Evolutionary conservation across 495 filamentous ascomycete genomes (phyloP), one percentile per base, ranked within the genome.

Genomic region (Tuber microsphaerosporum): DNA sequence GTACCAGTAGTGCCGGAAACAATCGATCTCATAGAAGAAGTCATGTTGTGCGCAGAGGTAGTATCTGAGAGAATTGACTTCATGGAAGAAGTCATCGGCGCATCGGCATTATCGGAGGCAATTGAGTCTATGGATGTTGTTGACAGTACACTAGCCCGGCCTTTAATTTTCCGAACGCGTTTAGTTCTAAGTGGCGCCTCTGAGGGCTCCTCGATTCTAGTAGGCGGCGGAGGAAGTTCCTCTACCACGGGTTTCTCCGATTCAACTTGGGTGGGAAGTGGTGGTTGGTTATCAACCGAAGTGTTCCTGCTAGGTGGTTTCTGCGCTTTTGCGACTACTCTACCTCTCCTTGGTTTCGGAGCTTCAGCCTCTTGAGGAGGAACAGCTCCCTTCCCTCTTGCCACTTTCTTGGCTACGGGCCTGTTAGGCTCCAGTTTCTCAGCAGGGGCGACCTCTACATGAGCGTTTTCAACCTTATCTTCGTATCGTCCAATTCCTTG

Each of bases 261-360:
- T 26, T 75, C 45, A 34, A 75, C 39, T 16, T 75, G 72, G 19
- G 65, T 26, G 4, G 31, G 34, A 44, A 73, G 19, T 16, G 22
- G 31, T 26, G 34, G 56, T 41, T 41, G 16, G 17, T 48, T 69
- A 41, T 77, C 75, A 6, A 42, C 19, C 37, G 42, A 22, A 34
- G 44, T 61, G 56, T 70, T 79, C 10, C 70, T 71, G 2, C 76
- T 75, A 44, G 71, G 73, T 16, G 51, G 56, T 31, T 61, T 61
- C 34, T 26, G 26, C 72, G n/a, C 56, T 45, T 82, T 82, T 44
- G 71, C 75, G 1, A 37, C 9, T 19, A 20, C 39, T 41, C 46
- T 74, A 34, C 80, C 72, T 22, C 68, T 65, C 73, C 82, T 82
- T 12, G 34, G 26, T 22, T 81, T 77, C 5, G 42, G 70, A 16